These are phyloP conservation scores for Eremothecium coryli DNA, from an alignment of 1,139 yeast species.

Conservation along the genomic window DNA sequence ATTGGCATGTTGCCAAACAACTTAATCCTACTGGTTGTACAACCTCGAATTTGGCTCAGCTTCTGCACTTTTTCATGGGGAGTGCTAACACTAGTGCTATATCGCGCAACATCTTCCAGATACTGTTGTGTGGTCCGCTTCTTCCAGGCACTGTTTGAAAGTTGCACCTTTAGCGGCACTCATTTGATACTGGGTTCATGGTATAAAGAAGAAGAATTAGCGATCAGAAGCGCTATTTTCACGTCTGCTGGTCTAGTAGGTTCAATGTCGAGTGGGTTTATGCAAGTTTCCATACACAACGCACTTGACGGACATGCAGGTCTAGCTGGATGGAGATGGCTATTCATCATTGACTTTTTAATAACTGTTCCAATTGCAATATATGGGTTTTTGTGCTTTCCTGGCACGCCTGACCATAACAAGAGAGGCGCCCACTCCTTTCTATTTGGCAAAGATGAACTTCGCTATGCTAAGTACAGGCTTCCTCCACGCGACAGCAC, in stretches of 20 bases:
- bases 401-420: slow-evolving; percentile 32
- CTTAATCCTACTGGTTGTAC: slow-evolving; percentile 39
- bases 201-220: slow-evolving; percentile 43
- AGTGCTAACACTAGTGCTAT: slow-evolving; percentile 42
- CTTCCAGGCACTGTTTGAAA: slow-evolving; percentile 47
- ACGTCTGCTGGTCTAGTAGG: slow-evolving; percentile 47
- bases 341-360: slow-evolving; percentile 53
- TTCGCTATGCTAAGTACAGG: slow-evolving; percentile 34
- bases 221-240: slow-evolving; percentile 43
- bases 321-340: slow-evolving; percentile 59
- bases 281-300: slow-evolving; percentile 54
- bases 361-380: slow-evolving; percentile 46
- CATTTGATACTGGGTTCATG: slow-evolving; percentile 46
- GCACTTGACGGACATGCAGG: slow-evolving; percentile 41
- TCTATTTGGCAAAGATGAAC: slow-evolving; percentile 35
- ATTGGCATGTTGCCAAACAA: slow-evolving; percentile 52
- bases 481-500: slow-evolving; percentile 33
- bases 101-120: slow-evolving; percentile 36
- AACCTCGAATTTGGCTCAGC: slow-evolving; percentile 47
- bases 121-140: slow-evolving; percentile 46
- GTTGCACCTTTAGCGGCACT: slow-evolving; percentile 46
- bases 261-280: slow-evolving; percentile 45
- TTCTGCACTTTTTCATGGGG: slow-evolving; percentile 52
- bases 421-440: slow-evolving; percentile 15
- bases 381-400: slow-evolving; percentile 47